These are phyloP conservation scores for Colletotrichum gloeosporioides DNA, from an alignment of 2,329 filamentous ascomycete genomes.

Conservation along the genomic window DNA sequence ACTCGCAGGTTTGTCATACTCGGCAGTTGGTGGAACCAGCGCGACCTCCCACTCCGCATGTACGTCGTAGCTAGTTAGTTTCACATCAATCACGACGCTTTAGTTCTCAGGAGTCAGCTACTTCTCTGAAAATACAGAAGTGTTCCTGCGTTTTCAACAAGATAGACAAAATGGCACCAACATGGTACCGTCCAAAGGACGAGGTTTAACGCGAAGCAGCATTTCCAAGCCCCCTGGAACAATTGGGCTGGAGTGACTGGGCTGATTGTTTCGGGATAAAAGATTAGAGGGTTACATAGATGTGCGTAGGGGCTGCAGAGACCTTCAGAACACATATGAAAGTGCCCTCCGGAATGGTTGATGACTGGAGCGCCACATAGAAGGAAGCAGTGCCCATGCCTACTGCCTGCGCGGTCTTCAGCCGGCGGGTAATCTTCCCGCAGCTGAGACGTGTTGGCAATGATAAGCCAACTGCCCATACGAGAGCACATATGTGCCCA, in stretches of 20 bases:
- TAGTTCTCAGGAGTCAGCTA: neutral
- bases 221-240: too few relatives aligned
- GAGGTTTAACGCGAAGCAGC: too few relatives aligned
- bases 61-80: neutral
- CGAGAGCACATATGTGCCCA: accelerated
- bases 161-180: neutral
- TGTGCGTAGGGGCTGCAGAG: too few relatives aligned
- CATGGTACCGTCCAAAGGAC: too few relatives aligned
- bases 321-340: too few relatives aligned
- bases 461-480: neutral
- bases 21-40: neutral
- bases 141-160: neutral
- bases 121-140: accelerated
- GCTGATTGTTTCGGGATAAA: too few relatives aligned
- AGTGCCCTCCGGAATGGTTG: too few relatives aligned
- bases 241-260: too few relatives aligned
- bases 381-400: too few relatives aligned
- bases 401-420: too few relatives aligned
- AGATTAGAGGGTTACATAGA: too few relatives aligned
- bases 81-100: neutral
- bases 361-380: too few relatives aligned
- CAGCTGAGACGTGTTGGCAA: neutral
- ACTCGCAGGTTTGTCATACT: neutral
- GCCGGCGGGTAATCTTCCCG: neutral
- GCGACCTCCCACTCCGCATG: neutral